Evolutionary conservation across 2,329 filamentous ascomycete genomes (phyloP).

Genomic region (Tolypocladium tropicale): DNA sequence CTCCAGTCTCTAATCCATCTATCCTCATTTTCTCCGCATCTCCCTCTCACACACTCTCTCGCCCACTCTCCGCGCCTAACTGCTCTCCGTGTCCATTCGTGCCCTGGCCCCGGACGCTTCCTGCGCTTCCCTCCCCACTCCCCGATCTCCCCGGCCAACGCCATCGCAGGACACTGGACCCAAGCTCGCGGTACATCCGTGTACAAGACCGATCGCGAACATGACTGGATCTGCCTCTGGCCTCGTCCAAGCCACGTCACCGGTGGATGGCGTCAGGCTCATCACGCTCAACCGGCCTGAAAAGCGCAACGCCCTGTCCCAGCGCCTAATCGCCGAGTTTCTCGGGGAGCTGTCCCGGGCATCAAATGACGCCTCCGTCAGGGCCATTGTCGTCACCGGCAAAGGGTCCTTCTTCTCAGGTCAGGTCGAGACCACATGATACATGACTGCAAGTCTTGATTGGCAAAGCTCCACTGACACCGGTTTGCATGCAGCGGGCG

Average conservation of each 20-base stretch:
- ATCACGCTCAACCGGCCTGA: constrained; percentile 42
- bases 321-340: constrained; percentile 36
- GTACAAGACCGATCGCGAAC: neutral
- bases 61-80: neutral
- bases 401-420: constrained; percentile 14
- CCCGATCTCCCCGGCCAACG: too few relatives aligned
- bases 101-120: neutral
- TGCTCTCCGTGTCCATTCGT: neutral
- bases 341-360: constrained; percentile 15
- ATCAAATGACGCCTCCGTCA: constrained; percentile 13
- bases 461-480: constrained; percentile 4
- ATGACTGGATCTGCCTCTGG: constrained; percentile 6
- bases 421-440: neutral
- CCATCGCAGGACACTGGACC: neutral
- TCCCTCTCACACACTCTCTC: too few relatives aligned
- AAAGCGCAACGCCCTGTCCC: constrained; percentile 49
- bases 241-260: constrained; percentile 10
- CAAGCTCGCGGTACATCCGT: neutral
- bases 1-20: too few relatives aligned
- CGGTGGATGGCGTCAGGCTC: constrained; percentile 28
- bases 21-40: too few relatives aligned
- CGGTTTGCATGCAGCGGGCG: constrained; percentile 16
- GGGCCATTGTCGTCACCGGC: constrained; percentile 27
- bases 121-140: neutral
- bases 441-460: neutral